Conservation (phyloP, 768 basidiomycete genomes). For the button mushroom (Agaricus bisporus) region DNA sequence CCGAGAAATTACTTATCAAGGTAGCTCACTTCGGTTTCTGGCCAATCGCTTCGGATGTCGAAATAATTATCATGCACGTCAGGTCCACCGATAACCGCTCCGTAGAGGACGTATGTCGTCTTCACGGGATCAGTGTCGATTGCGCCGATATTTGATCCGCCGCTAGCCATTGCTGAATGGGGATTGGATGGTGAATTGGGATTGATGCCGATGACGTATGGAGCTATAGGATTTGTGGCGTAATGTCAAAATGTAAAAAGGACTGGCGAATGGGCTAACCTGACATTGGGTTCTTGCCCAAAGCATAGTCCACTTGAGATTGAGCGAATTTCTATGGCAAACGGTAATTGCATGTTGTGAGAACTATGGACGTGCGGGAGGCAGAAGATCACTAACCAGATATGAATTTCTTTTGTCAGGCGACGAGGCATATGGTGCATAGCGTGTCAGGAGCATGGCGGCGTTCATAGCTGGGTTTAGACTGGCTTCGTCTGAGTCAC, state of each 20-base stretch:
- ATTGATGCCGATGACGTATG: slow-evolving; percentile 85
- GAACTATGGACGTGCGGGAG: background rate
- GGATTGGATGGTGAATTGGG: slow-evolving; percentile 90
- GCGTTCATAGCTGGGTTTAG: slow-evolving; percentile 85
- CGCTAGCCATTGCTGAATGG: slow-evolving; percentile 85
- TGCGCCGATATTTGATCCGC: slow-evolving; percentile 61
- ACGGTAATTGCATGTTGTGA: background rate
- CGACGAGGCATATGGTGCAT: slow-evolving; percentile 67
- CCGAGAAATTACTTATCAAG: background rate
- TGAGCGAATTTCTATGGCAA: slow-evolving; percentile 58
- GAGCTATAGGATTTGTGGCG: slow-evolving; percentile 32
- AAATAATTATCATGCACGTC: slow-evolving; percentile 69
- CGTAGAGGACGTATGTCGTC: slow-evolving; percentile 77
- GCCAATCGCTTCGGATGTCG: slow-evolving; percentile 87
- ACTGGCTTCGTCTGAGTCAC: slow-evolving; percentile 74
- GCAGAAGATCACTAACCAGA: slow-evolving; percentile 33
- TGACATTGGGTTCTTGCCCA: slow-evolving; percentile 89
- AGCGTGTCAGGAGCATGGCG: slow-evolving; percentile 77
- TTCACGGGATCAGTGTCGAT: slow-evolving; percentile 69
- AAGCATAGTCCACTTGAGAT: slow-evolving; percentile 70
- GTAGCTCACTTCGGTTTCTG: slow-evolving; percentile 67
- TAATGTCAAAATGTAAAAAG: background rate
- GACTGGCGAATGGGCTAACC: slow-evolving; percentile 33
- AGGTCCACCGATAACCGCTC: slow-evolving; percentile 87
- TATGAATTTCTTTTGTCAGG: slow-evolving; percentile 54